These are phyloP conservation scores for Exophiala lecanii-corni DNA, from an alignment of 2,329 filamentous ascomycete species.

Conservation along the genomic window DNA sequence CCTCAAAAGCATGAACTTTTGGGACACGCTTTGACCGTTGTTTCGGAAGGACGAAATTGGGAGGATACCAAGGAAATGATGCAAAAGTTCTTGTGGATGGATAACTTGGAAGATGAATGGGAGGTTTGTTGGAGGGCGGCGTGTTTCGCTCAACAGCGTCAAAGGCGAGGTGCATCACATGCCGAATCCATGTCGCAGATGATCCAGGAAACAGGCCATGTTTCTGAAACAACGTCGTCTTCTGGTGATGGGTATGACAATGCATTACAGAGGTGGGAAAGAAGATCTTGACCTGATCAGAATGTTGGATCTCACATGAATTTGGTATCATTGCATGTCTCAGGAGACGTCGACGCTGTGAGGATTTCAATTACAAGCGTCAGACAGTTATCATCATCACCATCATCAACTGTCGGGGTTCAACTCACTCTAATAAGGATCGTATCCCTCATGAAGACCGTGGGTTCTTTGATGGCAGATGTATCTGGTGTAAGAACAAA, in stretches of 20 bases:
- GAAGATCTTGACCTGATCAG: too few relatives aligned
- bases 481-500: too few relatives aligned
- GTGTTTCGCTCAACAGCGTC: constrained; percentile 5
- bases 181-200: constrained; percentile 1
- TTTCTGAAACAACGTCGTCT: neutral
- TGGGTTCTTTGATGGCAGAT: too few relatives aligned
- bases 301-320: too few relatives aligned
- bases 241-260: neutral
- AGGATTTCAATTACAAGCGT: too few relatives aligned
- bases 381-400: too few relatives aligned
- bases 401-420: too few relatives aligned
- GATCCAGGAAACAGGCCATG: constrained; percentile 1
- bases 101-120: constrained; percentile 13
- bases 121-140: constrained; percentile 17
- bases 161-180: constrained; percentile 13
- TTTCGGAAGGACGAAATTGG: constrained; percentile 12
- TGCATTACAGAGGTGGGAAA: too few relatives aligned
- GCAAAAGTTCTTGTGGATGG: constrained; percentile 13
- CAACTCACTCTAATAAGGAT: too few relatives aligned
- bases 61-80: constrained; percentile 9
- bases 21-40: neutral
- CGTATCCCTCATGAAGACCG: too few relatives aligned
- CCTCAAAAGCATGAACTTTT: constrained; percentile 11
- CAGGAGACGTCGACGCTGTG: too few relatives aligned
- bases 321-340: too few relatives aligned